Conservation (phyloP, 2,329 filamentous ascomycete species). For the Aspergillaceae sp. region DNA sequence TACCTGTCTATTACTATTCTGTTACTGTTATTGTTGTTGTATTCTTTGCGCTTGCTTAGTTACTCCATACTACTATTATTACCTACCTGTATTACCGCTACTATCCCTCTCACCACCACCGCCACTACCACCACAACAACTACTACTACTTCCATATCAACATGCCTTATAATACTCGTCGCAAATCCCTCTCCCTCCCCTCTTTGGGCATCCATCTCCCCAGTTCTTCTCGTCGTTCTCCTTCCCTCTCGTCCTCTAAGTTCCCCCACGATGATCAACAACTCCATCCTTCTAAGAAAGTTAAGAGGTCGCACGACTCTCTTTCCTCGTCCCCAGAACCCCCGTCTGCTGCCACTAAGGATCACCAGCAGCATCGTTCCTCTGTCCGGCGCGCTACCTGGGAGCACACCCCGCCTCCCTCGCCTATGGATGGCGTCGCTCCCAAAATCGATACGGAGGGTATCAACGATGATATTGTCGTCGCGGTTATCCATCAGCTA, state of each 20-base stretch:
- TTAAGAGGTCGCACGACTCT: conserved; percentile 66
- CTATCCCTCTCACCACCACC: too few relatives aligned
- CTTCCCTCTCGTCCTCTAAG: conserved; percentile 48
- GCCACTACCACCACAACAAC: too few relatives aligned
- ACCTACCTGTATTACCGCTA: too few relatives aligned
- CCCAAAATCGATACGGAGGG: conserved; percentile 65
- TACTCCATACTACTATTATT: too few relatives aligned
- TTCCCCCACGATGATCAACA: conserved; percentile 47
- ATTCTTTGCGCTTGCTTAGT: neutral
- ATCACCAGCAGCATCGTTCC: conserved; percentile 9
- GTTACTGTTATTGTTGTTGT: neutral
- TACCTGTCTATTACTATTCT: conserved; percentile 2
- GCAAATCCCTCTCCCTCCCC: conserved; percentile 87
- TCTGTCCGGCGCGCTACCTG: conserved; percentile 42
- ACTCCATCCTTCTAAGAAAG: conserved; percentile 52
- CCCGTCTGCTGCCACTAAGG: conserved; percentile 12
- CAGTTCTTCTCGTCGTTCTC: conserved; percentile 50
- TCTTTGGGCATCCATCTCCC: conserved; percentile 85
- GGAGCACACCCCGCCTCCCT: conserved; percentile 73
- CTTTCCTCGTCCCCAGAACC: conserved; percentile 36
- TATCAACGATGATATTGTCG: conserved; percentile 92
- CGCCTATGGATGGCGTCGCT: conserved; percentile 49
- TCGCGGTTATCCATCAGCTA: conserved; percentile 78
- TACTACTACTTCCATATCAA: neutral
- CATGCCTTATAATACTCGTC: conserved; percentile 95